phyloP scores from a whole-genome alignment of 495 filamentous ascomycete species.

The Aspergillus bridgeri region DNA sequence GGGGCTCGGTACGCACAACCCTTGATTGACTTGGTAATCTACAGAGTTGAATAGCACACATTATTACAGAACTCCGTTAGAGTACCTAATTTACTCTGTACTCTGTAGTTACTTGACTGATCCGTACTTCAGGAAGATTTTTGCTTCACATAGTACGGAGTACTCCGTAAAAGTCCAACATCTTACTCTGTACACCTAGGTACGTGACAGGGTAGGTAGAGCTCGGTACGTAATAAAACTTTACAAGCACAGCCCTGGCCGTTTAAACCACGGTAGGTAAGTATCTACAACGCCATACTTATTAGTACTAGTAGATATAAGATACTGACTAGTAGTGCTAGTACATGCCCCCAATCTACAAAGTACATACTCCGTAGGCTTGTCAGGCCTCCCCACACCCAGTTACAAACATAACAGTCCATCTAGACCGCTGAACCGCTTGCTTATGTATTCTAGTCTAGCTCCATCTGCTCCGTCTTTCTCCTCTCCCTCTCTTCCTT shows the following conservation, averaged over 20 bases:
- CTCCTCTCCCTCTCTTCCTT: conserved; percentile 3
- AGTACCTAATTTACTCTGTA: too few species aligned
- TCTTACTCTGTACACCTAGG: too few species aligned
- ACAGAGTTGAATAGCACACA: too few species aligned
- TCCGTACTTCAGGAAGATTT: too few species aligned
- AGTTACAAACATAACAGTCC: conserved; percentile 9
- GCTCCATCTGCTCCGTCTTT: conserved; percentile 4
- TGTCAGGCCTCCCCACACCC: conserved; percentile 7
- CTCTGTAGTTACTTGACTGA: too few species aligned
- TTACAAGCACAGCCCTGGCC: too few species aligned
- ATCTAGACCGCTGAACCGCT: conserved; percentile 18
- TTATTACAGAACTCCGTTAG: too few species aligned
- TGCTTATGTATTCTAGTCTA: conserved; percentile 4
- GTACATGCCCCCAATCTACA: background rate
- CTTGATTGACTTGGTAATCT: background rate
- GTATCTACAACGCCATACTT: background rate
- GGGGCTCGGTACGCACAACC: background rate
- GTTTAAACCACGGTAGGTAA: background rate
- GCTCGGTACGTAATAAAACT: too few species aligned
- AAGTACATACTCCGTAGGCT: too few species aligned
- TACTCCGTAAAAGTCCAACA: too few species aligned
- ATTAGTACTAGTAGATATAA: background rate
- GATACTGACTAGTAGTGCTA: background rate
- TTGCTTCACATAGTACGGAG: too few species aligned
- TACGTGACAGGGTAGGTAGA: too few species aligned